phyloP scores from a whole-genome alignment of 768 basidiomycete species.

The Boletus rex-veris region DNA sequence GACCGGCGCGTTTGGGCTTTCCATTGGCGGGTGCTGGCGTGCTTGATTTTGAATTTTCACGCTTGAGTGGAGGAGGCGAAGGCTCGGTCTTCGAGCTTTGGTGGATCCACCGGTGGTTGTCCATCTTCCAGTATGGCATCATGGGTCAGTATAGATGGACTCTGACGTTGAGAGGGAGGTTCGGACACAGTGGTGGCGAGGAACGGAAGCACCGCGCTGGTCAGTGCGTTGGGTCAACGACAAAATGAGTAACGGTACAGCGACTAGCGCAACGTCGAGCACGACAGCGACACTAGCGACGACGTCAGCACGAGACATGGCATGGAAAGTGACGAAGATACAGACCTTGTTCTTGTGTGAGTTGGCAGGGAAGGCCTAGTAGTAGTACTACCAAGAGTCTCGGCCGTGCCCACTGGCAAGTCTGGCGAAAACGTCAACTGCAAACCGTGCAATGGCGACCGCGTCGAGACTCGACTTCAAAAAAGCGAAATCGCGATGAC shows the following conservation, averaged over 20 bases:
- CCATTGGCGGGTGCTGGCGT: conserved; percentile 36
- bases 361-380: too few species aligned
- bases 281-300: conserved; percentile 12
- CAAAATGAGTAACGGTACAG: conserved; percentile 21
- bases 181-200: conserved; percentile 33
- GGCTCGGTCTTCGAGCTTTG: conserved; percentile 23
- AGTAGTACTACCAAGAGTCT: too few species aligned
- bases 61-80: conserved; percentile 28
- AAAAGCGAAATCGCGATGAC: conserved; percentile 49
- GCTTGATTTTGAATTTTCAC: conserved; percentile 35
- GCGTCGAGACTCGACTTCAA: conserved; percentile 31
- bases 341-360: conserved; percentile 22
- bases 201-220: conserved; percentile 12
- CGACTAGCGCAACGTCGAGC: conserved; percentile 19
- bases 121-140: conserved; percentile 12
- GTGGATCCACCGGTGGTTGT: conserved; percentile 3
- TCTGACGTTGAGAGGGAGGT: conserved; percentile 27
- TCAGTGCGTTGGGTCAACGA: conserved; percentile 18
- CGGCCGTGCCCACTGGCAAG: too few species aligned
- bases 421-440: conserved; percentile 15
- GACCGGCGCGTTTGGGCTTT: conserved; percentile 37
- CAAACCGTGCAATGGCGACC: conserved; percentile 18
- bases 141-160: conserved; percentile 16
- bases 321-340: background rate
- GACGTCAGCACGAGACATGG: conserved; percentile 11